phyloP scores from a whole-genome alignment of 306 rosid species.

The Fragaria ananassa region DNA sequence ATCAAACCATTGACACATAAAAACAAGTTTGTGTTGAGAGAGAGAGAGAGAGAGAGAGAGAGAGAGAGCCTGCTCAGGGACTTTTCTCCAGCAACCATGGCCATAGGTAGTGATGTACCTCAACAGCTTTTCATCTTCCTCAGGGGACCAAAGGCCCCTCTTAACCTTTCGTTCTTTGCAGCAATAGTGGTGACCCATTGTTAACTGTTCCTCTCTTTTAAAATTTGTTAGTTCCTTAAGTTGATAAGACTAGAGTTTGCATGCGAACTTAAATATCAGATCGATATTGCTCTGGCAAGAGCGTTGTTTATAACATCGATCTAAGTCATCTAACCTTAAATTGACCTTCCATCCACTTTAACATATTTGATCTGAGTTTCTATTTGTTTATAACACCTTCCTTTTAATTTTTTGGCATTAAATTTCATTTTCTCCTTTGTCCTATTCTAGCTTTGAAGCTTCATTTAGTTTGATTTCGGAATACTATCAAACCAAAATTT shows the following conservation, averaged over 20 bases:
- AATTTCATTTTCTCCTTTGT: conserved; percentile 3
- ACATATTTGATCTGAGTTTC: conserved; percentile 16
- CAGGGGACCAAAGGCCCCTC: conserved; percentile 98
- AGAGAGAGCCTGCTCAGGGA: conserved; percentile 71
- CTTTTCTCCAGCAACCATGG: conserved; percentile 99
- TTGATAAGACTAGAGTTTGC: conserved; percentile 1
- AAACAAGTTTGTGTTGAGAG: not conserved
- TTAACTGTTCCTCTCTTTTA: not conserved
- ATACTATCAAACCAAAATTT: not conserved
- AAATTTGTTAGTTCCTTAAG: not conserved
- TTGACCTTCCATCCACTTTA: conserved; percentile 18
- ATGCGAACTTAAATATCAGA: not conserved
- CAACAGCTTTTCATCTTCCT: conserved; percentile 91
- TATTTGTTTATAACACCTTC: not conserved
- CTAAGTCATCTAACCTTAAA: conserved; percentile 8
- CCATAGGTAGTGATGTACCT: conserved; percentile 89
- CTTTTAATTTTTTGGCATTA: not conserved
- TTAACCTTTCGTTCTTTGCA: conserved; percentile 96
- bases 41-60: conserved; percentile 1
- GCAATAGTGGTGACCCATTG: conserved; percentile 95
- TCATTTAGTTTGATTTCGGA: conserved; percentile 4
- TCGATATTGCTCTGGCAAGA: not conserved
- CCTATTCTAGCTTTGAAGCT: not conserved
- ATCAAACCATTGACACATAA: not conserved
- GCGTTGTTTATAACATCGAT: no score